phyloP scores from a whole-genome alignment of 2,329 filamentous ascomycete species.

The Xylariaceae sp. region DNA sequence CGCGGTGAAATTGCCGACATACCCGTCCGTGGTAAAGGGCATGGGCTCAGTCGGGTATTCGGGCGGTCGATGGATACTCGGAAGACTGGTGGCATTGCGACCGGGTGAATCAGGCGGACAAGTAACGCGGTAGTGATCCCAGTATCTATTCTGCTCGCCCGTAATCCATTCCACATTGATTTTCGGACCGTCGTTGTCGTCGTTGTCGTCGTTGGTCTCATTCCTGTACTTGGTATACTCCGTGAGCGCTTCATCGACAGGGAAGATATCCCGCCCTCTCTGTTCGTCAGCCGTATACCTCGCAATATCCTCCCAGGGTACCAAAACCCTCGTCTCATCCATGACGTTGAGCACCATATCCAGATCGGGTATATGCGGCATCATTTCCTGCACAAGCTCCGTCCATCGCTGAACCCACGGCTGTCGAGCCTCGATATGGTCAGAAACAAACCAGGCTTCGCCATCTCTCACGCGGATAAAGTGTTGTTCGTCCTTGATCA shows the following conservation, averaged over 20 bases:
- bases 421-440: constrained; percentile 29
- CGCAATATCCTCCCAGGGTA: constrained; percentile 52
- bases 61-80: constrained; percentile 20
- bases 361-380: constrained; percentile 52
- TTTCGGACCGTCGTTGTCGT: not conserved
- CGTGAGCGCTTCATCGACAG: constrained; percentile 39
- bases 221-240: constrained; percentile 38
- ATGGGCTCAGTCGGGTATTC: constrained; percentile 23
- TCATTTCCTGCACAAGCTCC: constrained; percentile 45
- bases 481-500: constrained; percentile 38
- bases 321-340: constrained; percentile 58
- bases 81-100: constrained; percentile 31
- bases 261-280: constrained; percentile 37
- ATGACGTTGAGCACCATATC: constrained; percentile 62
- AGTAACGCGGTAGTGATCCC: constrained; percentile 51
- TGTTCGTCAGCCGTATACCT: constrained; percentile 45
- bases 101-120: constrained; percentile 53
- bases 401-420: constrained; percentile 44
- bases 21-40: constrained; percentile 40
- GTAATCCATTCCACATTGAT: constrained; percentile 15
- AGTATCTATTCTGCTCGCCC: constrained; percentile 45
- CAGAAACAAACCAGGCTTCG: constrained; percentile 31
- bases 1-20: constrained; percentile 53
- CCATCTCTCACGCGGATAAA: constrained; percentile 44
- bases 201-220: constrained; percentile 16